Percentiles rank a stretch among this genome's conserved stretches.
These are phyloP conservation scores for Knoxia roxburghii DNA, from an alignment of 257 asterid genomes.

Conservation along the genomic window DNA sequence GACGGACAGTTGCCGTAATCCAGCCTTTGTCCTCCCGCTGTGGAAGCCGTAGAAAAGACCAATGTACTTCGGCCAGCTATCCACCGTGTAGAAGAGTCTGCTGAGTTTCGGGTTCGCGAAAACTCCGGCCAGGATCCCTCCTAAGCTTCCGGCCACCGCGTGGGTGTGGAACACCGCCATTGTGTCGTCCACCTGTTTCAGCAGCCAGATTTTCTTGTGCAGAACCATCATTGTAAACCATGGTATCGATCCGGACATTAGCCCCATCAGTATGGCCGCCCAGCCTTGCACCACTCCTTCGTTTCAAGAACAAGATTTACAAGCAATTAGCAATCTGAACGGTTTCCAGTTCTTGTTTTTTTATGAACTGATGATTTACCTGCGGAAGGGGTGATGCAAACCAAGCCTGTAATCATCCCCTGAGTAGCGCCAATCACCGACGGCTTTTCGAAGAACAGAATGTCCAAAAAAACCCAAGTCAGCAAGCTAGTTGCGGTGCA, in stretches of 20 bases:
- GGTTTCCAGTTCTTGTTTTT: too few species aligned
- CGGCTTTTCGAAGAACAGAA: constrained; percentile 61
- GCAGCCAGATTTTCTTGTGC: constrained; percentile 55
- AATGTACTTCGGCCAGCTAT: constrained; percentile 28
- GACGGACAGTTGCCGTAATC: constrained; percentile 53
- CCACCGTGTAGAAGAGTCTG: constrained; percentile 36
- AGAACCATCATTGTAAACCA: constrained; percentile 88
- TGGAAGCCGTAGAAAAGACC: constrained; percentile 61
- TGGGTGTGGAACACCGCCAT: constrained; percentile 84
- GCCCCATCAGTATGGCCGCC: constrained; percentile 83
- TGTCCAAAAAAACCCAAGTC: constrained; percentile 63
- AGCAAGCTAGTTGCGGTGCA: constrained; percentile 75
- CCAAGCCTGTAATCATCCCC: constrained; percentile 85
- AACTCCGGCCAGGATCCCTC: constrained; percentile 63
- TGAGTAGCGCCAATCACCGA: constrained; percentile 82
- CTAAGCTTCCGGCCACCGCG: constrained; percentile 70
- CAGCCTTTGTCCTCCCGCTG: constrained; percentile 27
- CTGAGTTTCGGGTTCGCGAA: constrained; percentile 60
- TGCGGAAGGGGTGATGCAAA: constrained; percentile 87
- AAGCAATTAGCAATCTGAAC: not conserved
- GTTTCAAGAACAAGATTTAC: constrained; percentile 16
- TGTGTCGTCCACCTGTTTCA: constrained; percentile 67
- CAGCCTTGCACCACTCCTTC: constrained; percentile 84
- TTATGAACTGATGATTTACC: constrained; percentile 25
- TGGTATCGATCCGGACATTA: constrained; percentile 64